Base-by-base conservation (phyloP, 202 grass and related monocot genomes). In the Dendrocalamus latiflorus region DNA sequence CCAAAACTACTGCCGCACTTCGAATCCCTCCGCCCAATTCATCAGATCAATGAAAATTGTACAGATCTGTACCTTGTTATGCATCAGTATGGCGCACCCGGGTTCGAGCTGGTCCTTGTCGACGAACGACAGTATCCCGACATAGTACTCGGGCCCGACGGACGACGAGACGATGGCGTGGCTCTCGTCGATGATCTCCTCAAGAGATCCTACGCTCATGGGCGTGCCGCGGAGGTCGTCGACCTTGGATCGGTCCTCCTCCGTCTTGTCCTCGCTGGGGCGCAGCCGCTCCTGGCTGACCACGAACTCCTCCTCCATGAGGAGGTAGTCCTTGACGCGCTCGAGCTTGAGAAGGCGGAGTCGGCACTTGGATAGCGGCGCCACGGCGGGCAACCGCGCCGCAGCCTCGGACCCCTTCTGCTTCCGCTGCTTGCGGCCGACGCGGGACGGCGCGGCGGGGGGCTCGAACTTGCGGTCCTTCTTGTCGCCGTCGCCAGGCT, bases 31-130 rank as follows among this genome's bases (percentile, higher is more conserved):
- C 17, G 37, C n/a, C 7, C 15, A 80, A 68, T 54, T 13, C 69
- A 84, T 68, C 22, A 63, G 18, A 45, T 70, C 25, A 69, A 54
- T 51, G 62, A 13, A 43, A 72, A 83, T 12, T 16, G 57, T 6
- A 25, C 25, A 74, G 4, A 49, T 28, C 24, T 48, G 70, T 86
- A 88, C 95, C 95, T 98, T 98, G 57, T 95, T 93, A 54, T 98
- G 92, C 95, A 98, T 93, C 42, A 98, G 82, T 49, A 98, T 98
- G 62, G 95, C 74, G 42, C 95, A 95, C 9, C 95, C 92, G 1
- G 95, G 95, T 49, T 95, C 95, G 9, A 98, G 92, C 64, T 98
- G 95, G 80, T 98, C 95, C 85, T 98, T 98, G 78, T 98, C 95
- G 57, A 95, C 95, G 78, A 98, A 95, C 8, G 92, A 98, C 2